These are phyloP conservation scores for Diaporthe amygdali DNA, from an alignment of 2,329 filamentous ascomycete species.

Conservation along the genomic window DNA sequence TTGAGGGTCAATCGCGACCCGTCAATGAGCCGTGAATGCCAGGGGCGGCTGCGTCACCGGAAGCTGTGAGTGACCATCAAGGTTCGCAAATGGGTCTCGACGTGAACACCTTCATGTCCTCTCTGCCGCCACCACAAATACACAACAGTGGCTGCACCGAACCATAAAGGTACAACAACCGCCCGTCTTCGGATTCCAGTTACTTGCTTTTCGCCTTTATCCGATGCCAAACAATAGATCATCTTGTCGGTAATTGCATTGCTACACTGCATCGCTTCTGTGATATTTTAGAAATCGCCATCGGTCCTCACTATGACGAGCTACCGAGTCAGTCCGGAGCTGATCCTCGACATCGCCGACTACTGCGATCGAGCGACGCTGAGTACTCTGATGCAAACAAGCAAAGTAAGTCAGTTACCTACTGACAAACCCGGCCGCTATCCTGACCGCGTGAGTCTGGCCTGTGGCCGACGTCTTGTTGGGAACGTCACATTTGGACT, in stretches of 20 bases:
- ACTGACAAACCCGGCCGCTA: background rate
- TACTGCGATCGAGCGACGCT: conserved; percentile 21
- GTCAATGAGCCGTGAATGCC: background rate
- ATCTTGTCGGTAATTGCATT: background rate
- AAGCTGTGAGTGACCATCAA: conserved; percentile 20
- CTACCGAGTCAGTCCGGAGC: conserved; percentile 5
- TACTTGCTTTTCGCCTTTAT: background rate
- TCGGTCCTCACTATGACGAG: conserved; percentile 1
- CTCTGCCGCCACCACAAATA: background rate
- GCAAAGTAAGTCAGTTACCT: conserved; percentile 7
- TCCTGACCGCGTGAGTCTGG: background rate
- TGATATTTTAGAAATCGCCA: background rate
- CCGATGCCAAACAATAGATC: background rate
- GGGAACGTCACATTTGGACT: background rate
- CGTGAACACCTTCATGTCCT: conserved; percentile 2
- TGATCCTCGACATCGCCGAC: conserved; percentile 22
- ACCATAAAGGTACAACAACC: background rate
- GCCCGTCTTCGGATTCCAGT: background rate
- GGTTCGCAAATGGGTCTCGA: background rate
- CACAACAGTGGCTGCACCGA: background rate
- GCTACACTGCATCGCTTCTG: conserved; percentile 15
- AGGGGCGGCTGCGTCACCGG: background rate
- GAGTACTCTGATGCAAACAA: conserved; percentile 5
- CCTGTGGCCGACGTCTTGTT: background rate
- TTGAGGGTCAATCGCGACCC: background rate